Evolutionary conservation across 495 filamentous ascomycete genomes (phyloP).

Genomic region (Annulohypoxylon bovei): DNA sequence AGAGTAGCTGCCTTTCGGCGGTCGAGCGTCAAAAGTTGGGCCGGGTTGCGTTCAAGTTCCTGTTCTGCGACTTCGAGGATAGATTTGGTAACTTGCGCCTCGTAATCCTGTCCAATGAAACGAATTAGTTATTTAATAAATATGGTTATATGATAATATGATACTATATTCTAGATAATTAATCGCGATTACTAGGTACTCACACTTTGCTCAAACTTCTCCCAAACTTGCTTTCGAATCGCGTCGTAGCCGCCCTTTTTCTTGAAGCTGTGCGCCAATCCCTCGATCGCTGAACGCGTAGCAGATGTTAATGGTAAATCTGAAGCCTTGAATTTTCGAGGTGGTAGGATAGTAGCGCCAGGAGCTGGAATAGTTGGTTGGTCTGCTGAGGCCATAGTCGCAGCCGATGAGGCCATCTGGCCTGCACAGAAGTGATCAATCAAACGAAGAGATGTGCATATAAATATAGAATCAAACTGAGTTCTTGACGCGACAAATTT

Average conservation of each 20-base stretch:
- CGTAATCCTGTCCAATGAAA: constrained; percentile 65
- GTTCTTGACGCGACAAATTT: background rate
- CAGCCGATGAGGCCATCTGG: constrained; percentile 42
- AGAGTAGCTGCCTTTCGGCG: constrained; percentile 82
- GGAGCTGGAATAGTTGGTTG: constrained; percentile 45
- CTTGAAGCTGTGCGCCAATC: constrained; percentile 82
- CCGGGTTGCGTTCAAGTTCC: constrained; percentile 83
- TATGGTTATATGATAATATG: background rate
- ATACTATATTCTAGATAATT: background rate
- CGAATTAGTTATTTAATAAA: constrained; percentile 24
- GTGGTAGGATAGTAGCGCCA: constrained; percentile 54
- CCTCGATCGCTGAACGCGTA: constrained; percentile 79
- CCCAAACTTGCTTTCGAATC: constrained; percentile 83
- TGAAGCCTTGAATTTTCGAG: constrained; percentile 82
- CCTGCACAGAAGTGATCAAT: constrained; percentile 15
- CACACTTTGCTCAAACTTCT: constrained; percentile 81
- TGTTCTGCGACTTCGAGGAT: constrained; percentile 78
- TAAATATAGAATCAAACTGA: background rate
- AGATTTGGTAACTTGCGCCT: constrained; percentile 69
- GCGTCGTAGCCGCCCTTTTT: constrained; percentile 90
- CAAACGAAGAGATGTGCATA: constrained; percentile 10
- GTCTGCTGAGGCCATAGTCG: constrained; percentile 57
- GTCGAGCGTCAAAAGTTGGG: constrained; percentile 76
- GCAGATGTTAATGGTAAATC: constrained; percentile 80
- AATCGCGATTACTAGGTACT: constrained; percentile 44